Percentiles rank a stretch among this genome's conserved stretches.
phyloP scores from a whole-genome alignment of 2,329 filamentous ascomycete species.

The Cladorrhinum sp. region DNA sequence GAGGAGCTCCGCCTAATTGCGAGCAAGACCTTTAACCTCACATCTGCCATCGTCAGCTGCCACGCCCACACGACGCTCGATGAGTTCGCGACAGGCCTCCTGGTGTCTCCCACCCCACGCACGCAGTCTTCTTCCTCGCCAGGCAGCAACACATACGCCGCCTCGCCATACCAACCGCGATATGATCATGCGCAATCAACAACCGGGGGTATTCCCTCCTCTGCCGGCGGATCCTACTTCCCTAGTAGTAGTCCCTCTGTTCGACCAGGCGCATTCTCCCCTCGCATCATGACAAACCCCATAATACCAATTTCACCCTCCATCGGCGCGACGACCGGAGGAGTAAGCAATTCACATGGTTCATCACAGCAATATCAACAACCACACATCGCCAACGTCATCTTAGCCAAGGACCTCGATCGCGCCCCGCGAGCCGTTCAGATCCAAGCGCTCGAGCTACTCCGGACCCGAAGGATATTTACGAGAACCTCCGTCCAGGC shows the following conservation, averaged over 20 bases:
- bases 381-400: slow-evolving; percentile 68
- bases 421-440: slow-evolving; percentile 72
- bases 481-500: slow-evolving; percentile 70
- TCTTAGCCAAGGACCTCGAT: slow-evolving; percentile 80
- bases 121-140: slow-evolving; percentile 28
- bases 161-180: slow-evolving; percentile 25
- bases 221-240: slow-evolving; percentile 27
- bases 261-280: slow-evolving; percentile 28
- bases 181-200: slow-evolving; percentile 16
- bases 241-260: slow-evolving; percentile 11
- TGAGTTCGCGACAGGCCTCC: slow-evolving; percentile 71
- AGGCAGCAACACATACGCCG: slow-evolving; percentile 24
- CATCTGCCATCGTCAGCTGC: slow-evolving; percentile 69
- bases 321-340: not conserved
- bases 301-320: slow-evolving; percentile 20
- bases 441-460: slow-evolving; percentile 73
- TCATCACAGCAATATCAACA: slow-evolving; percentile 9
- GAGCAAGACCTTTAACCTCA: slow-evolving; percentile 68
- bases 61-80: slow-evolving; percentile 71
- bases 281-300: slow-evolving; percentile 5
- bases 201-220: slow-evolving; percentile 10
- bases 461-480: slow-evolving; percentile 75
- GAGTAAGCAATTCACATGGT: slow-evolving; percentile 9
- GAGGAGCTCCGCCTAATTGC: slow-evolving; percentile 71
- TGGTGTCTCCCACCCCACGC: slow-evolving; percentile 48